Conservation (phyloP, 2,329 filamentous ascomycete genomes). For the Cercospora berteroae region DNA sequence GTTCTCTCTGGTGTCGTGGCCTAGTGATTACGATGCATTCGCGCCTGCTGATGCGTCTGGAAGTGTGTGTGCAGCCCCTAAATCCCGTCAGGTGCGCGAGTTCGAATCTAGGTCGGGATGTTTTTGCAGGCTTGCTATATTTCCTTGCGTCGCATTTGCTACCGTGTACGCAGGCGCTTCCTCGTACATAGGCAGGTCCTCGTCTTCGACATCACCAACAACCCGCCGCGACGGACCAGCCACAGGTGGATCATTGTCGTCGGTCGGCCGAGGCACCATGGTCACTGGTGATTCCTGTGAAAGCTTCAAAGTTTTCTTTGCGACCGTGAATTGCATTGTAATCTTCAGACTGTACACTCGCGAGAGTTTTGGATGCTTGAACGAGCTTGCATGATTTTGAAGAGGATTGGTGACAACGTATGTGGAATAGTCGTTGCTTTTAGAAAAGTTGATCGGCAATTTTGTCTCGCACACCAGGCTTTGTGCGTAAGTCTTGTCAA, state of each 20-base stretch:
- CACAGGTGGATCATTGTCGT: neutral
- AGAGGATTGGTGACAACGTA: slow-evolving; percentile 11
- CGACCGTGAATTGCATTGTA: slow-evolving; percentile 20
- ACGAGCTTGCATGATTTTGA: slow-evolving; percentile 13
- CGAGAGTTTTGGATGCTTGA: slow-evolving; percentile 20
- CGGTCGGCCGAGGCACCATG: slow-evolving; percentile 17
- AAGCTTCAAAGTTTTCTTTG: slow-evolving; percentile 17
- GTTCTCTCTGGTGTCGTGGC: neutral
- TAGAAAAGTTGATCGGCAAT: slow-evolving; percentile 16
- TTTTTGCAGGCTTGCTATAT: neutral
- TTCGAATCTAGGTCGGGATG: neutral
- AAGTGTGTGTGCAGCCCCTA: neutral
- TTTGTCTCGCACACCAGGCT: slow-evolving; percentile 9
- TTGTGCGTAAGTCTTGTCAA: slow-evolving; percentile 17
- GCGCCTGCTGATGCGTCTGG: neutral
- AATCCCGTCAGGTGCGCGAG: neutral
- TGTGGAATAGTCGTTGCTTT: slow-evolving; percentile 18
- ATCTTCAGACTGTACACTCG: slow-evolving; percentile 21
- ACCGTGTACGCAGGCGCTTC: slow-evolving; percentile 6
- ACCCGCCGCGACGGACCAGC: neutral
- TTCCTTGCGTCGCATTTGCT: neutral
- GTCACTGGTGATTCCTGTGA: slow-evolving; percentile 16
- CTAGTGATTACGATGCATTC: neutral
- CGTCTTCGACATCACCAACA: neutral
- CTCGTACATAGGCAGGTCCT: slow-evolving; percentile 3